Percentiles rank a stretch among this genome's conserved stretches.
Evolutionary conservation across 768 basidiomycete species (phyloP).

Genomic region (Leccinellum rugosiceps): DNA sequence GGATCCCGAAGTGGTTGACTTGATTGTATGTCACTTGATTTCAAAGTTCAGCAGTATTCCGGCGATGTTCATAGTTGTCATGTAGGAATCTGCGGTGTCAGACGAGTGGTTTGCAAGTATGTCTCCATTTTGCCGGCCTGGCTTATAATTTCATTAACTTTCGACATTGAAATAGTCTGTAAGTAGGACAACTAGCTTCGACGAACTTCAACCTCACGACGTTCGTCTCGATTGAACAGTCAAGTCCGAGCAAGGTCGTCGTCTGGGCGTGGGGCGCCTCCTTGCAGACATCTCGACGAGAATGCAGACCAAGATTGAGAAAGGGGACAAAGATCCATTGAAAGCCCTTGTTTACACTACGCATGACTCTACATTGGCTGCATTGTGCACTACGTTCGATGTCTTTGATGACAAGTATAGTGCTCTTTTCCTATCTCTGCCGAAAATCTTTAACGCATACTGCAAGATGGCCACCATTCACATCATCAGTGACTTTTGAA

Average conservation of each 20-base stretch:
- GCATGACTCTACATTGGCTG: conserved; percentile 72
- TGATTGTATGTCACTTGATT: conserved; percentile 45
- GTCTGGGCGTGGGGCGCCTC: conserved; percentile 75
- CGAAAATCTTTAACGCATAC: conserved; percentile 17
- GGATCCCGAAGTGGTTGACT: conserved; percentile 54
- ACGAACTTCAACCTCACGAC: neutral
- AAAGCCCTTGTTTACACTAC: conserved; percentile 69
- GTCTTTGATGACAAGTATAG: conserved; percentile 67
- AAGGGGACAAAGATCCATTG: conserved; percentile 45
- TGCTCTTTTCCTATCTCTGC: neutral
- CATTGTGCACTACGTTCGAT: conserved; percentile 59
- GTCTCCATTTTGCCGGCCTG: conserved; percentile 5
- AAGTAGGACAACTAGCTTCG: conserved; percentile 1
- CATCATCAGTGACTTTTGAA: conserved; percentile 71
- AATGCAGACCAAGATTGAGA: conserved; percentile 56
- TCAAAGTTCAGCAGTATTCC: neutral
- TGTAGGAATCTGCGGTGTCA: conserved; percentile 67
- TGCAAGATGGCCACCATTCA: conserved; percentile 68
- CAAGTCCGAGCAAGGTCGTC: conserved; percentile 68
- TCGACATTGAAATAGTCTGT: conserved; percentile 20
- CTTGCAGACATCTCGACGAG: conserved; percentile 60
- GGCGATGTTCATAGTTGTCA: neutral
- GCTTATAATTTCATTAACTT: neutral
- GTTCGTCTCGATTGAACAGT: conserved; percentile 40
- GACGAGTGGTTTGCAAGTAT: conserved; percentile 75